Evolutionary conservation across 208 protist genomes (phyloP), one percentile per base, ranked within the genome.

Genomic region (Trypanosoma congolense): DNA sequence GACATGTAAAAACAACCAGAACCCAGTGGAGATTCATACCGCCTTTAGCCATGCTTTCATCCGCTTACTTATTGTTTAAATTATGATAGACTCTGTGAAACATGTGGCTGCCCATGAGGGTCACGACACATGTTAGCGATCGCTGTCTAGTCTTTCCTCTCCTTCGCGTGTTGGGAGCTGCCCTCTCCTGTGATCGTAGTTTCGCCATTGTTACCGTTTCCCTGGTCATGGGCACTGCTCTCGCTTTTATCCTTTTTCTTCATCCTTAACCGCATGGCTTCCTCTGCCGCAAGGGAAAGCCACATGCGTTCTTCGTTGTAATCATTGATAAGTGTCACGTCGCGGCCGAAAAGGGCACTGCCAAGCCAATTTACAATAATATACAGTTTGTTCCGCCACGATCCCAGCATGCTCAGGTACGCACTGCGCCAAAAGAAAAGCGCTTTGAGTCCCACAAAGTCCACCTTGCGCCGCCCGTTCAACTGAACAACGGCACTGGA

Each of bases 291-390:
- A 16, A 93, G 54, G 19, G 58, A 43, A 31, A 65, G 35, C 69
- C 82, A 93, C 51, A 80, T 70, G 30, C 71, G 71, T 49, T 85
- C 80, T 52, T 93, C 85, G 28, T 69, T 87, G 46, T 90, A 63
- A 47, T 93, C 85, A 36, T 62, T 79, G 63, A 93, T 88, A 70
- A 84, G 89, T 43, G 85, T 93, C 64, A 79, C 78, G 57, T 93
- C 85, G 30, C 85, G 85, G 35, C 85, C 82, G 55, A 93, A 93
- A 5, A 93, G 46, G 9, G 70, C 61, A 51, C 82, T 90, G 26
- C 83, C 83, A 16, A 56, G 50, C 86, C 86, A 93, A 70, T 93
- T 91, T 38, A 89, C 76, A 41, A 89, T 48, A 19, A 93, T 78
- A 69, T 91, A 91, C 1, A 93, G 57, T 58, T 85, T 86, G 64